Conservation (phyloP, 345 rosid species). For the Eucalyptus globulus region DNA sequence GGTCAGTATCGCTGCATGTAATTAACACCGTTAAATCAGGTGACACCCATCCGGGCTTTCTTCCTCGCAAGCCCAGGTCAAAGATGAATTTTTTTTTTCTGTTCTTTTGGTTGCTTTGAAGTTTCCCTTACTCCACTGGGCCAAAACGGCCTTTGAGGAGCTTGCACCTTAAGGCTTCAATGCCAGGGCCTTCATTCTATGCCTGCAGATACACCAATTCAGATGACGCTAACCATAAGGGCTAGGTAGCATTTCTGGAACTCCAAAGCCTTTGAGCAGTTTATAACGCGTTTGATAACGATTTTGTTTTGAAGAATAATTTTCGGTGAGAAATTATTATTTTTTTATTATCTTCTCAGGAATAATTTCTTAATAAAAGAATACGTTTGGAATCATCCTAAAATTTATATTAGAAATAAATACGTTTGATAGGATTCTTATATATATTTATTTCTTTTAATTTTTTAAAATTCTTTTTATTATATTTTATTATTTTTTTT, state of each 20-base stretch:
- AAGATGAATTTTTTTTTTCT: not conserved
- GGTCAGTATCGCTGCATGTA: not conserved
- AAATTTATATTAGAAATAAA: too few species aligned
- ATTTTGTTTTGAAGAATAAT: accelerated
- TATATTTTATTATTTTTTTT: too few species aligned
- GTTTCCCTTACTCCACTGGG: not conserved
- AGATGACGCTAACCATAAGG: not conserved
- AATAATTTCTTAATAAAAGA: too few species aligned
- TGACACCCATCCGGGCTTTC: not conserved
- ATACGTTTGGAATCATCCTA: accelerated
- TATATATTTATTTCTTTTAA: too few species aligned
- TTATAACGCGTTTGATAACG: accelerated
- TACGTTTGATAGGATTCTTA: too few species aligned
- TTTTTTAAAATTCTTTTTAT: too few species aligned
- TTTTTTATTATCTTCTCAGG: accelerated
- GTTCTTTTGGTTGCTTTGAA: not conserved
- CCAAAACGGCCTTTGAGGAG: not conserved
- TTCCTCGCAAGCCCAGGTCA: not conserved
- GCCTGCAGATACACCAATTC: not conserved
- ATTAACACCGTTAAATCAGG: not conserved
- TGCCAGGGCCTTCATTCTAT: not conserved
- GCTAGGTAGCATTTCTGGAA: not conserved
- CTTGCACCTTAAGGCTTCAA: not conserved
- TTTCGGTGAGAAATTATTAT: too few species aligned
- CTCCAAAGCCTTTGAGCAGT: not conserved